phyloP scores from a whole-genome alignment of 805 yeast genomes.

The Myxozyma sirexii region DNA sequence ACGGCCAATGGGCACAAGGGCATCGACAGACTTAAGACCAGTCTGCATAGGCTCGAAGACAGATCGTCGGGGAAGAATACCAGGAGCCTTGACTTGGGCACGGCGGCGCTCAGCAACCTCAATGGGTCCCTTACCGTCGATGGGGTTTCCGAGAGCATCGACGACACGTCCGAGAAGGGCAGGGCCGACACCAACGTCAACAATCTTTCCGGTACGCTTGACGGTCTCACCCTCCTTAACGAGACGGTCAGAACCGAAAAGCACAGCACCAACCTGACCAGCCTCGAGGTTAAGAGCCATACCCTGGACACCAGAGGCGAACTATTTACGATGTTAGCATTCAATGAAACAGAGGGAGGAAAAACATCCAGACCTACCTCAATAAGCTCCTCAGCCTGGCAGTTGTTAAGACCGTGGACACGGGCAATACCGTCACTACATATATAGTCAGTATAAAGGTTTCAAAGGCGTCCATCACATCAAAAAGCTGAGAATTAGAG shows the following conservation, averaged over 20 bases:
- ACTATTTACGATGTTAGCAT: slow-evolving; percentile 42
- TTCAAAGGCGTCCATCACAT: background rate
- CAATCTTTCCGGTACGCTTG: slow-evolving; percentile 99
- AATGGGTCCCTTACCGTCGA: slow-evolving; percentile 99
- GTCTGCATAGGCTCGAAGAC: slow-evolving; percentile 99
- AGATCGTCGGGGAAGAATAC: slow-evolving; percentile 98
- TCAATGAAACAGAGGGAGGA: background rate
- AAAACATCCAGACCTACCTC: slow-evolving; percentile 47
- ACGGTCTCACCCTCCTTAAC: slow-evolving; percentile 99
- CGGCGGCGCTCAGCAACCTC: slow-evolving; percentile 80
- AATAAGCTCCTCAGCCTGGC: slow-evolving; percentile 99
- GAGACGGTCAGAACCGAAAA: slow-evolving; percentile 98
- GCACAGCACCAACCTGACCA: slow-evolving; percentile 99
- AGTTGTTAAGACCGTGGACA: slow-evolving; percentile 98
- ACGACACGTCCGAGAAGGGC: slow-evolving; percentile 98
- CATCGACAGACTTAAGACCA: slow-evolving; percentile 98
- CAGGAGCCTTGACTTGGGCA: slow-evolving; percentile 99
- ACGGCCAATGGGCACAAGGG: slow-evolving; percentile 99
- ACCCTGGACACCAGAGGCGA: slow-evolving; percentile 99
- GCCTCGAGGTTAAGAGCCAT: slow-evolving; percentile 99
- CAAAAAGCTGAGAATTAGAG: background rate
- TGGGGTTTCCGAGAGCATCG: slow-evolving; percentile 98
- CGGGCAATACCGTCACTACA: slow-evolving; percentile 99
- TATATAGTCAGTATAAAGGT: background rate
- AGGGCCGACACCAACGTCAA: slow-evolving; percentile 99